Evolutionary conservation across 306 rosid species (phyloP).

Genomic region (Acacia melanoxylon): DNA sequence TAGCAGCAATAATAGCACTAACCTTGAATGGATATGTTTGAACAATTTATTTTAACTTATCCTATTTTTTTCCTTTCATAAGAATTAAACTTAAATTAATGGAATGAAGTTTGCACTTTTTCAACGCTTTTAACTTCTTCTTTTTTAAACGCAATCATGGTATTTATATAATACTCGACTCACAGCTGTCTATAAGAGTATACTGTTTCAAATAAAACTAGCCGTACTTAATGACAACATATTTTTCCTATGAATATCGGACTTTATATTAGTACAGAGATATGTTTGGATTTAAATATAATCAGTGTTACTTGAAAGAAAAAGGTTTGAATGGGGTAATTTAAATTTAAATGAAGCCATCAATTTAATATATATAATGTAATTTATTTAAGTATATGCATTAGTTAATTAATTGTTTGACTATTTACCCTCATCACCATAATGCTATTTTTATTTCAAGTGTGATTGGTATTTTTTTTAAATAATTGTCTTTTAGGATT

Average conservation of each 20-base stretch:
- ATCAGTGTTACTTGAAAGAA: not conserved
- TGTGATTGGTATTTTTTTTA: not conserved
- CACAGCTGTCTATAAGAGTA: not conserved
- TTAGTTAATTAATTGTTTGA: not conserved
- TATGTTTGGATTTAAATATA: not conserved
- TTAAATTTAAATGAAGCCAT: not conserved
- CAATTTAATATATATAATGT: not conserved
- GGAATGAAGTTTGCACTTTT: not conserved
- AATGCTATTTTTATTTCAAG: not conserved
- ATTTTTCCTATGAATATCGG: not conserved
- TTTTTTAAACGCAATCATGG: not conserved
- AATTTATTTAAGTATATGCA: not conserved
- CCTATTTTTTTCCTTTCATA: not conserved
- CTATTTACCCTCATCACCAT: not conserved
- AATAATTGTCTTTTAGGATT: too few species aligned
- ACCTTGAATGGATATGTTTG: not conserved
- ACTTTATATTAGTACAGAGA: not conserved
- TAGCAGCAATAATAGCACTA: not conserved
- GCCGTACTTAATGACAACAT: not conserved
- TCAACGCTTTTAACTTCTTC: not conserved
- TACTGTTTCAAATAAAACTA: not conserved
- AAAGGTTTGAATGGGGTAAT: not conserved
- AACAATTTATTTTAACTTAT: not conserved
- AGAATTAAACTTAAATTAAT: not conserved
- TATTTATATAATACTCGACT: not conserved